Percentiles rank a stretch among this genome's conserved stretches.
Evolutionary conservation across 495 filamentous ascomycete species (phyloP).

Genomic region (Elasticomyces elasticus): DNA sequence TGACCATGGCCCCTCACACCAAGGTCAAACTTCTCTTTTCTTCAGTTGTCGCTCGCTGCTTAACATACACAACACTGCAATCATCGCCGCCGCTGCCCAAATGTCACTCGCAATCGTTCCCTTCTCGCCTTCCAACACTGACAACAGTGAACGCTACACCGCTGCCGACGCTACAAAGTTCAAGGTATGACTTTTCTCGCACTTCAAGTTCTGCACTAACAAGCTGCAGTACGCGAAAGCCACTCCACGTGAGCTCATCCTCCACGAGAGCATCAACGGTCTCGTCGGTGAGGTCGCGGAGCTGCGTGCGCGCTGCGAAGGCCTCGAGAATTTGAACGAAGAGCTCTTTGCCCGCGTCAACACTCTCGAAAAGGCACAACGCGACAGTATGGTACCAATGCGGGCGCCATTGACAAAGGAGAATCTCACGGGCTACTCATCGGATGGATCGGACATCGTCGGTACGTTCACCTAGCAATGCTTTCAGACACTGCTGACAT

Average conservation of each 20-base stretch:
- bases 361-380: not conserved
- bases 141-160: not conserved
- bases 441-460: not conserved
- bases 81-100: not conserved
- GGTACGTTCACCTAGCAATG: not conserved
- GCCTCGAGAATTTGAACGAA: not conserved
- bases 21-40: not conserved
- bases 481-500: not conserved
- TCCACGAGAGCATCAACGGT: not conserved
- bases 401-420: not conserved
- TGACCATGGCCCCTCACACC: not conserved
- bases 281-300: constrained; percentile 2
- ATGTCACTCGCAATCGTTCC: not conserved
- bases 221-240: not conserved
- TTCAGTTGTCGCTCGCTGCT: not conserved
- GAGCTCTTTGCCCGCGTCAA: not conserved
- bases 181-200: not conserved
- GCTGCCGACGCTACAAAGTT: not conserved
- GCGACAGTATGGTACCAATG: not conserved
- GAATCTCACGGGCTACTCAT: not conserved
- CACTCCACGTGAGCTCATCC: constrained; percentile 1
- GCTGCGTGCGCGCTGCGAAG: constrained; percentile 2
- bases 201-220: not conserved
- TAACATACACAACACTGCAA: not conserved
- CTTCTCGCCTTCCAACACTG: not conserved